A percentile compares a stretch with the other conserved stretches of the same genome.
These are phyloP conservation scores for Rusavskia elegans DNA, from an alignment of 495 filamentous ascomycete species.

Conservation along the genomic window DNA sequence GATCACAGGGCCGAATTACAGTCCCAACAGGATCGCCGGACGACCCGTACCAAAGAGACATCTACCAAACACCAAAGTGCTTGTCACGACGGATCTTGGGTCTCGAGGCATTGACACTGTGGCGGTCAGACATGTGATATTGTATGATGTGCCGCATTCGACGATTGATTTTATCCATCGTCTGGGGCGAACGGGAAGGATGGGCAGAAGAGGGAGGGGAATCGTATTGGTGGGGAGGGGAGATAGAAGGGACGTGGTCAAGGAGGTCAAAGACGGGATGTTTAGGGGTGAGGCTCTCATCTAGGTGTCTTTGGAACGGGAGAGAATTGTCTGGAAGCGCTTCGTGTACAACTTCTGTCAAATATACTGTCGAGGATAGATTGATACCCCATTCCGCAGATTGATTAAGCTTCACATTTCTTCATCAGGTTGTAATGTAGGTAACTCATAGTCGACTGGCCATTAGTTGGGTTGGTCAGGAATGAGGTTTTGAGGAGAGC, in stretches of 20 bases:
- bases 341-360: too few relatives aligned
- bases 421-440: too few relatives aligned
- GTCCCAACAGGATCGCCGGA: not conserved
- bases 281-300: constrained; percentile 80
- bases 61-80: constrained; percentile 63
- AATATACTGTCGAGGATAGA: too few relatives aligned
- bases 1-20: constrained; percentile 19
- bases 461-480: too few relatives aligned
- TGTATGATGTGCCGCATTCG: constrained; percentile 91
- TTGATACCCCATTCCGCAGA: too few relatives aligned
- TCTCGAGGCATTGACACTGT: constrained; percentile 90
- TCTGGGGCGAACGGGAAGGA: constrained; percentile 75
- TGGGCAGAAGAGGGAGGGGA: constrained; percentile 80
- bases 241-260: constrained; percentile 78
- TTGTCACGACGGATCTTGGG: constrained; percentile 85
- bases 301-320: constrained; percentile 17
- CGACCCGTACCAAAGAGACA: constrained; percentile 14
- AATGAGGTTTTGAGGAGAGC: too few relatives aligned
- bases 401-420: too few relatives aligned
- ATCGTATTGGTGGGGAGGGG: constrained; percentile 80
- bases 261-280: constrained; percentile 89
- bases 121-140: constrained; percentile 75
- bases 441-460: too few relatives aligned
- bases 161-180: constrained; percentile 97
- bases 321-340: too few relatives aligned